Evolutionary conservation across 1,284 basidiomycete species (phyloP).

Genomic region (Hemileia vastatrix): DNA sequence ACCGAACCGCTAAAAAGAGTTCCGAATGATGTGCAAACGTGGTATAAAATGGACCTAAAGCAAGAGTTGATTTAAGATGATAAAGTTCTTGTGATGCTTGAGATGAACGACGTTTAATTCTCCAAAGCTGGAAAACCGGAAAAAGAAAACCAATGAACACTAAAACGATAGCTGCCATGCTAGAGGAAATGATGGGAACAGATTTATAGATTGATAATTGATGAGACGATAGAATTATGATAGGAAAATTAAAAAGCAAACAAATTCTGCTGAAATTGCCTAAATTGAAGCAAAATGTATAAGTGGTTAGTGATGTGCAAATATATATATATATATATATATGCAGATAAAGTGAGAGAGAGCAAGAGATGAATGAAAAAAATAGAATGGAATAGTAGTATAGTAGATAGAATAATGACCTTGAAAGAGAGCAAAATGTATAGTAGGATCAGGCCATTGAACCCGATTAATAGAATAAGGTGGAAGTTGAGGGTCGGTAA

Average conservation of each 20-base stretch:
- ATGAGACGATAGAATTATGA: slow-evolving; percentile 8
- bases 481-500: too few relatives aligned
- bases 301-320: too few relatives aligned
- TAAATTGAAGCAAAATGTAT: too few relatives aligned
- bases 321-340: background rate
- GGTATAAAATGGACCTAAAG: slow-evolving; percentile 20
- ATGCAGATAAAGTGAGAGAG: background rate
- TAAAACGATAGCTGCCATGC: background rate
- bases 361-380: too few relatives aligned
- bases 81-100: slow-evolving; percentile 6
- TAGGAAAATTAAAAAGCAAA: slow-evolving; percentile 12
- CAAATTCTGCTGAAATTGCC: slow-evolving; percentile 12
- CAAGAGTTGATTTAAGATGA: background rate
- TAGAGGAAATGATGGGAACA: background rate
- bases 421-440: slow-evolving; percentile 14
- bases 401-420: too few relatives aligned
- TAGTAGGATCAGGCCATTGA: background rate
- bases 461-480: too few relatives aligned
- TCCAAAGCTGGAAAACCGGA: slow-evolving; percentile 8
- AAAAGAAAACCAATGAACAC: background rate
- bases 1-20: slow-evolving; percentile 11
- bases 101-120: slow-evolving; percentile 4
- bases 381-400: too few relatives aligned
- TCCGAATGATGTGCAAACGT: slow-evolving; percentile 12
- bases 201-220: slow-evolving; percentile 2